Percentiles rank a stretch among this genome's conserved stretches.
Evolutionary conservation across 2,329 filamentous ascomycete species (phyloP).

Genomic region (Alternaria brassicicola): DNA sequence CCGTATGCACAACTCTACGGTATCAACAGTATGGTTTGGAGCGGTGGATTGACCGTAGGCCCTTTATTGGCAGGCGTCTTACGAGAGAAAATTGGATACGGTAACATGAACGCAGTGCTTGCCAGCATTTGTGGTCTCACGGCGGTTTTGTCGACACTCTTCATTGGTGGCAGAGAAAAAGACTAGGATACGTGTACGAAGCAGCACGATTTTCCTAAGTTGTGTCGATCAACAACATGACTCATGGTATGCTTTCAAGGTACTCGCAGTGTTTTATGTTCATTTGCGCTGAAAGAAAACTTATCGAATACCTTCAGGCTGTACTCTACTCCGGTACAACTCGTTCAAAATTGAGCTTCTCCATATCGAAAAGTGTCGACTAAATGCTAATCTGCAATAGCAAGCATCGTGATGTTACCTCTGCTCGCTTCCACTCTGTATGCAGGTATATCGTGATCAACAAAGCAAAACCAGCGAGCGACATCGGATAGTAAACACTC

Average conservation of each 20-base stretch:
- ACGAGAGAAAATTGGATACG: conserved; percentile 61
- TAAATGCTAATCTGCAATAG: neutral
- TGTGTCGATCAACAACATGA: neutral
- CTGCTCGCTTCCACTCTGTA: neutral
- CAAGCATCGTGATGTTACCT: neutral
- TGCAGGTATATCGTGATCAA: too few species aligned
- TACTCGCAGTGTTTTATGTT: neutral
- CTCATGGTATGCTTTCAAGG: neutral
- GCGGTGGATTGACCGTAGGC: conserved; percentile 64
- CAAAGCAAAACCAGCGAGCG: too few species aligned
- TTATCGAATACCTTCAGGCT: neutral
- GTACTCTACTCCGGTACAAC: neutral
- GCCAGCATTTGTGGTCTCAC: conserved; percentile 55
- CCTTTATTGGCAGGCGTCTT: conserved; percentile 62
- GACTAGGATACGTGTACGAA: neutral
- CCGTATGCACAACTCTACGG: conserved; percentile 71
- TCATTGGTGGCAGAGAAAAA: conserved; percentile 46
- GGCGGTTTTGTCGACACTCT: conserved; percentile 52
- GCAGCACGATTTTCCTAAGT: neutral
- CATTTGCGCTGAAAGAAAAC: neutral
- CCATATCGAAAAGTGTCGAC: neutral
- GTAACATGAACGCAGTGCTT: conserved; percentile 62
- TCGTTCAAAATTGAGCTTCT: neutral
- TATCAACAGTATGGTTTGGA: conserved; percentile 68
- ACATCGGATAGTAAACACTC: too few species aligned